Base-by-base conservation (phyloP, 345 rosid species). In the Carallia pectinifolia region DNA sequence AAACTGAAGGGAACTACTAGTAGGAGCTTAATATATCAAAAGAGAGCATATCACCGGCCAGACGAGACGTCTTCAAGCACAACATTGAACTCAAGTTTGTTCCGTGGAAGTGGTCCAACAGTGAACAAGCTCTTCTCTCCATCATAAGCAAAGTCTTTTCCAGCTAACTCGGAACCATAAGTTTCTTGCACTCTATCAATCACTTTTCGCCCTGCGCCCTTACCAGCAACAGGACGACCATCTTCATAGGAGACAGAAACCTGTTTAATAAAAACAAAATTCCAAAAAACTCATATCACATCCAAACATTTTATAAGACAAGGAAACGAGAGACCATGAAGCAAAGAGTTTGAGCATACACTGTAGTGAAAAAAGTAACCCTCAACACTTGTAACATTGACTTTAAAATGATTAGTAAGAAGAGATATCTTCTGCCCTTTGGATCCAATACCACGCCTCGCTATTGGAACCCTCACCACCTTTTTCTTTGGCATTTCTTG, bases 81-180 rank as follows among this genome's bases (percentile, higher is more conserved):
- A 30, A 71, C 71, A 9, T 61, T 68, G 68, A 68, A 79, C 48
- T 71, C 73, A 31, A 75, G 52, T 55, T 79, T 79, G 64, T 71
- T 75, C 23, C 13, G 27, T 1, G 64, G 71, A 8, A 75, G 73
- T 29, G 79, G 44, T n/a, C 77, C 77, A 36, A 71, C 53, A 1
- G 77, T 71, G 54, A 67, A 75, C 65, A 79, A 61, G 10, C 61
- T 71, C 65, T 75, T 79, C 67, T 75, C 77, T 8, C 82, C 79
- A 64, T 79, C 82, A 19, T 79, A 79, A 29, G 82, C 82, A n/a
- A 79, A 68, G 8, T 33, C 16, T 36, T 79, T 79, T 17, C 77
- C 77, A 18, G 47, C 64, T 17, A 79, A 61, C n/a, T 75, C 79
- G 18, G 76, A 18, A 7, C 59, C 52, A 64, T 79, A 79, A 1